These are phyloP conservation scores for Tylopilus subfusipes DNA, from an alignment of 768 basidiomycete genomes.

Conservation along the genomic window DNA sequence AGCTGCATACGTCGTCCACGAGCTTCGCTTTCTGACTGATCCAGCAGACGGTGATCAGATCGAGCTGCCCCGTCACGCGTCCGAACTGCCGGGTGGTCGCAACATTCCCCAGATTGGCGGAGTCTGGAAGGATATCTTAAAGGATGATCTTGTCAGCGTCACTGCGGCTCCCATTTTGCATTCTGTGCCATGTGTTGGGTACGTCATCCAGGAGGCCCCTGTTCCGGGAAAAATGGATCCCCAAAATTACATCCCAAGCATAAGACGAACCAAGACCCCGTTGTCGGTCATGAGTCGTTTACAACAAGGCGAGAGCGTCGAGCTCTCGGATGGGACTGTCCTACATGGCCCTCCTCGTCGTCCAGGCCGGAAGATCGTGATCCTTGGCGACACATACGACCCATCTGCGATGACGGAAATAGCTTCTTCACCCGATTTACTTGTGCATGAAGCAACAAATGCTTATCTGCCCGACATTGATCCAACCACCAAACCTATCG, in stretches of 20 bases:
- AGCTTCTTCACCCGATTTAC: constrained; percentile 62
- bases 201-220: constrained; percentile 65
- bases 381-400: constrained; percentile 85
- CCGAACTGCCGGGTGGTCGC: constrained; percentile 58
- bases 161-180: constrained; percentile 77
- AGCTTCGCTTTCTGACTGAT: constrained; percentile 66
- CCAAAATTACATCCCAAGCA: constrained; percentile 57
- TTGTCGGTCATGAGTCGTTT: constrained; percentile 65
- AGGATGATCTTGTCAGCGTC: constrained; percentile 53
- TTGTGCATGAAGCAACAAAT: constrained; percentile 91
- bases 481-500: constrained; percentile 51
- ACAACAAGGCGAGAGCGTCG: constrained; percentile 60
- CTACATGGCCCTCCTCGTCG: constrained; percentile 64
- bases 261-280: constrained; percentile 67
- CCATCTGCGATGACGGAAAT: constrained; percentile 62
- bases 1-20: constrained; percentile 75
- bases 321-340: constrained; percentile 67
- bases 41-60: constrained; percentile 49
- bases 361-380: constrained; percentile 70
- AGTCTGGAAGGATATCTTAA: constrained; percentile 64
- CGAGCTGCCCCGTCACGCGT: constrained; percentile 42
- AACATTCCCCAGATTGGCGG: constrained; percentile 61
- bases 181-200: constrained; percentile 80
- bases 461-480: constrained; percentile 72
- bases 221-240: constrained; percentile 78